Base-by-base conservation (phyloP, 768 basidiomycete species). In the Amanita pseudoporphyria region DNA sequence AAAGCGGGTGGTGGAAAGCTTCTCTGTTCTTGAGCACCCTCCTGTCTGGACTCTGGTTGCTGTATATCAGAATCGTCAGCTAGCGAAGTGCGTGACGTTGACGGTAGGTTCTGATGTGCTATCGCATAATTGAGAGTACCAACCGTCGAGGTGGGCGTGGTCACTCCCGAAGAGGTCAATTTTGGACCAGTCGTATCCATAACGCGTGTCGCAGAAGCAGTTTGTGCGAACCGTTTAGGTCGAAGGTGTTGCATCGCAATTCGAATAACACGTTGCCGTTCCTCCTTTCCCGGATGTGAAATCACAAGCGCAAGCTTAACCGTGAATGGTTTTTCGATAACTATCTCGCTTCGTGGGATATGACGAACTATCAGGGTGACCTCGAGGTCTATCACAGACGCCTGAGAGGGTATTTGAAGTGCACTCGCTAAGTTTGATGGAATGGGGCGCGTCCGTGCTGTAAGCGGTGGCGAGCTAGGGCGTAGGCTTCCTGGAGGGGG, bases 221-320 rank as follows among this genome's bases (percentile, higher is more conserved):
- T 16, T 9, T 36, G 35, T 6, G 21, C 19, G 3, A 18, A n/a
- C 2, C 28, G 55, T 19, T 69, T 67, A 16, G 73, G 71, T 38
- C 74, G 71, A 12, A 86, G 64, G 56, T 85, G 84, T 56, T 91
- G 88, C 6, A 88, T 71, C 14, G 73, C 82, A 22, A 89, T 62
- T 10, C 64, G 63, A 22, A 82, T 55, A 5, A 68, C 59, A 19
- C 81, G 72, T 40, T 68, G 67, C 21, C 57, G 52, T 47, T 57
- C 41, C 28, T 56, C 60, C 30, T 58, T 60, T 19, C 62, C 62
- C 30, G 66, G 53, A 3, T 71, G 72, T 3, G 78, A 71, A 22
- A 83, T 59, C 19, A 73, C 71, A 12, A 88, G 64, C 2, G 73
- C 67, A 43, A 82, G 76, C 9, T 64, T 58, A 39, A 88, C 67